These are phyloP conservation scores for Lumnitzera racemosa DNA, from an alignment of 345 rosid genomes.

Conservation along the genomic window DNA sequence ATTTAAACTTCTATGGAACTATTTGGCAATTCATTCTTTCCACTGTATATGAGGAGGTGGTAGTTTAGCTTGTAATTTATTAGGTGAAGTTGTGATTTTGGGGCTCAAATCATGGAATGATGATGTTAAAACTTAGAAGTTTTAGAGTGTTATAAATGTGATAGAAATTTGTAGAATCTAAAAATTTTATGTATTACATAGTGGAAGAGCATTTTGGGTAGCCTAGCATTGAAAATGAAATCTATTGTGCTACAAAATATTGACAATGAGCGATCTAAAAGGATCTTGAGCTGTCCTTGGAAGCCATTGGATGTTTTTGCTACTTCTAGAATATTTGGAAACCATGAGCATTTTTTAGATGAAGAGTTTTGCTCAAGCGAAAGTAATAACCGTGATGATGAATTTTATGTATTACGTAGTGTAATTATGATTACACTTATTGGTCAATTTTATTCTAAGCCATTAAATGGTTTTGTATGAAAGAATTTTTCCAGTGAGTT, in stretches of 20 bases:
- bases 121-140: constrained; percentile 62
- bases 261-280: constrained; percentile 58
- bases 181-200: constrained; percentile 70
- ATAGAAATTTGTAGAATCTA: constrained; percentile 51
- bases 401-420: background rate
- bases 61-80: background rate
- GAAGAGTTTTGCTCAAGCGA: constrained; percentile 31
- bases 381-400: constrained; percentile 15
- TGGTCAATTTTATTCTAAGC: too few relatives aligned
- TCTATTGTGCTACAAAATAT: constrained; percentile 62
- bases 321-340: constrained; percentile 44
- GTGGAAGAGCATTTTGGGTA: constrained; percentile 70
- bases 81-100: constrained; percentile 44
- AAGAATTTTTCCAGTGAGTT: too few relatives aligned
- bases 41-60: too few relatives aligned
- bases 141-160: constrained; percentile 70
- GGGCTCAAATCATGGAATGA: constrained; percentile 23
- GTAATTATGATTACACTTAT: too few relatives aligned
- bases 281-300: constrained; percentile 71
- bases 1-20: too few relatives aligned
- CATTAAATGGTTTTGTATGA: too few relatives aligned
- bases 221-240: constrained; percentile 63
- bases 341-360: constrained; percentile 23
- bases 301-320: constrained; percentile 79
- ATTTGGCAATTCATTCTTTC: too few relatives aligned